A percentile compares a stretch with the other conserved stretches of the same genome.
phyloP scores from a whole-genome alignment of 148 eudicot species.

The Camellia japonica region DNA sequence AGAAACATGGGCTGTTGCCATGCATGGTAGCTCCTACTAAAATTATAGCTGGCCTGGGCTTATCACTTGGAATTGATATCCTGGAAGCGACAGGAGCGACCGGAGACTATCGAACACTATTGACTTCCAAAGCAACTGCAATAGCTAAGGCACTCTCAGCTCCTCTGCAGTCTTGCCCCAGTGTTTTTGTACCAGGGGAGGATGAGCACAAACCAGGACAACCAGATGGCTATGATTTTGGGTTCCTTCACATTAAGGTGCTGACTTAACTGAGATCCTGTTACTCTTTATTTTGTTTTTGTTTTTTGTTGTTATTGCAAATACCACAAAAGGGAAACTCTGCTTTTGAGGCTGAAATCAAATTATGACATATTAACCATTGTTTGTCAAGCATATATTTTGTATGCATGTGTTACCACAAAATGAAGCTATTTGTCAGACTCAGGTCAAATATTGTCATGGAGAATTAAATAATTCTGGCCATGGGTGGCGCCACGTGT shows the following conservation, averaged over 20 bases:
- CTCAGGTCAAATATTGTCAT: background rate
- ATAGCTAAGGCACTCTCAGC: slow-evolving; percentile 86
- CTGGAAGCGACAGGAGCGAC: slow-evolving; percentile 97
- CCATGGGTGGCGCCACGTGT: no score
- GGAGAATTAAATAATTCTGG: background rate
- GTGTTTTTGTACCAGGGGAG: slow-evolving; percentile 85
- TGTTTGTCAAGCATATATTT: background rate
- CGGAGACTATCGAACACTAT: slow-evolving; percentile 87
- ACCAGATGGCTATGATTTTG: slow-evolving; percentile 86
- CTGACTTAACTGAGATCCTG: background rate
- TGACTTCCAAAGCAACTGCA: slow-evolving; percentile 86
- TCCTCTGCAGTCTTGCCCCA: slow-evolving; percentile 62
- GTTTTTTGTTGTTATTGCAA: background rate
- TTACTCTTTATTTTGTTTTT: background rate
- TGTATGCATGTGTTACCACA: background rate
- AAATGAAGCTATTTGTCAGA: slow-evolving; percentile 4
- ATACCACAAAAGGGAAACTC: background rate
- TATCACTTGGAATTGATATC: slow-evolving; percentile 93
- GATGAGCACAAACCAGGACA: slow-evolving; percentile 83
- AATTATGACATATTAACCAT: background rate
- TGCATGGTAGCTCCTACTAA: slow-evolving; percentile 99
- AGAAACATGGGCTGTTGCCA: slow-evolving; percentile 72
- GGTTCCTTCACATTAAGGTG: slow-evolving; percentile 97
- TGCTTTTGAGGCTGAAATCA: slow-evolving; percentile 3
- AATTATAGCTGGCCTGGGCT: slow-evolving; percentile 92